phyloP scores from a whole-genome alignment of 2,329 filamentous ascomycete genomes.

The Trichoderma endophyticum region DNA sequence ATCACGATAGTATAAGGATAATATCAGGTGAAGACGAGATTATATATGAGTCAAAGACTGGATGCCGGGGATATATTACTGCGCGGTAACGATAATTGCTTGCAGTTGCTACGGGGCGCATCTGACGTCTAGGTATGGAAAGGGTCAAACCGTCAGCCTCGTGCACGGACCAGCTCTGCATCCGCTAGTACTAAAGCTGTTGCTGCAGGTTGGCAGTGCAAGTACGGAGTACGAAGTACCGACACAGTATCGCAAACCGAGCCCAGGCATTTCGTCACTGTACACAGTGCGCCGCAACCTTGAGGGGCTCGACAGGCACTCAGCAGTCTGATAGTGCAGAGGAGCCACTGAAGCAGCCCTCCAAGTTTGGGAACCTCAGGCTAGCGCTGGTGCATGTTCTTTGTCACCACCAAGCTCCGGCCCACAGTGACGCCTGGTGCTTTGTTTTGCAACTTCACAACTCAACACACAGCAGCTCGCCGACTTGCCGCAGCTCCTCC shows the following conservation, averaged over 20 bases:
- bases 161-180: background rate
- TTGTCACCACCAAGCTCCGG: background rate
- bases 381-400: background rate
- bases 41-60: background rate
- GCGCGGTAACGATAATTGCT: background rate
- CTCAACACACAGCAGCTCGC: background rate
- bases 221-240: background rate
- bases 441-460: background rate
- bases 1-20: background rate
- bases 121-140: background rate
- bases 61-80: background rate
- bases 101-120: background rate
- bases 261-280: background rate
- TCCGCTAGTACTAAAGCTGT: background rate
- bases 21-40: background rate
- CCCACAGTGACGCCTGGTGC: slow-evolving; percentile 6
- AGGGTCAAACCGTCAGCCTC: slow-evolving; percentile 8
- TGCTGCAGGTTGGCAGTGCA: background rate
- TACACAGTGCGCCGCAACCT: background rate
- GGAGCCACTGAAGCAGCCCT: background rate
- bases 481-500: background rate
- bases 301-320: background rate
- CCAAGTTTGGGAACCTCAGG: background rate
- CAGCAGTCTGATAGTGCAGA: background rate
- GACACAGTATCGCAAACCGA: background rate